Evolutionary conservation across 306 rosid genomes (phyloP).

Genomic region (Lathyrus sativus): DNA sequence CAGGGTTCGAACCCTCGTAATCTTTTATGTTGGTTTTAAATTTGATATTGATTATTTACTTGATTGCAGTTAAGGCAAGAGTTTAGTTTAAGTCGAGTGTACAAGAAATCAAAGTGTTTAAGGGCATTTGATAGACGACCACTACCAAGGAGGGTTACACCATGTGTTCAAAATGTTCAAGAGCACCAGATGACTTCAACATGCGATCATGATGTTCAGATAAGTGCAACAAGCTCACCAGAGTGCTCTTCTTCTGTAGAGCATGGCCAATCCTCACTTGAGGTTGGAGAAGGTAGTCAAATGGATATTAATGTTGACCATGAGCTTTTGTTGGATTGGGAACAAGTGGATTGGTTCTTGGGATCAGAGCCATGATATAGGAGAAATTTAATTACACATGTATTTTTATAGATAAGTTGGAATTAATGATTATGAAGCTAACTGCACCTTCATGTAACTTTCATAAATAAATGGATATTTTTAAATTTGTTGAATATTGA

Average conservation of each 20-base stretch:
- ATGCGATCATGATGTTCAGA: background rate
- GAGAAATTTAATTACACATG: background rate
- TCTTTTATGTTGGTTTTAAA: too few species aligned
- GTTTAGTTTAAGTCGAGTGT: slow-evolving; percentile 78
- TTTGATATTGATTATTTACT: background rate
- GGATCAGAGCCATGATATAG: slow-evolving; percentile 4
- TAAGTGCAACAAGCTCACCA: slow-evolving; percentile 38
- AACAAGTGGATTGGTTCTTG: slow-evolving; percentile 51
- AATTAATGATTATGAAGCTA: background rate
- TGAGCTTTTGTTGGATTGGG: slow-evolving; percentile 62
- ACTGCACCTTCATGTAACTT: too few species aligned
- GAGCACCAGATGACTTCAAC: slow-evolving; percentile 31
- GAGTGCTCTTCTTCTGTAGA: slow-evolving; percentile 60
- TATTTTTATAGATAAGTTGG: background rate
- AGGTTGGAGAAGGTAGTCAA: slow-evolving; percentile 27
- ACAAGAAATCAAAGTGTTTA: slow-evolving; percentile 76
- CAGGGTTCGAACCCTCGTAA: too few species aligned
- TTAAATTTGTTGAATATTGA: too few species aligned
- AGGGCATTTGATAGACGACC: slow-evolving; percentile 85
- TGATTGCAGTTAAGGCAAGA: slow-evolving; percentile 68
- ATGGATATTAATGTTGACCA: slow-evolving; percentile 37
- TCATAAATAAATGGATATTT: too few species aligned
- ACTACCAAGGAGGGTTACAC: slow-evolving; percentile 29
- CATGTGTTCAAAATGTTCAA: background rate
- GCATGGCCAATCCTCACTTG: slow-evolving; percentile 39